Base-by-base conservation (phyloP, 495 filamentous ascomycete genomes). In the Cryomyces minteri region DNA sequence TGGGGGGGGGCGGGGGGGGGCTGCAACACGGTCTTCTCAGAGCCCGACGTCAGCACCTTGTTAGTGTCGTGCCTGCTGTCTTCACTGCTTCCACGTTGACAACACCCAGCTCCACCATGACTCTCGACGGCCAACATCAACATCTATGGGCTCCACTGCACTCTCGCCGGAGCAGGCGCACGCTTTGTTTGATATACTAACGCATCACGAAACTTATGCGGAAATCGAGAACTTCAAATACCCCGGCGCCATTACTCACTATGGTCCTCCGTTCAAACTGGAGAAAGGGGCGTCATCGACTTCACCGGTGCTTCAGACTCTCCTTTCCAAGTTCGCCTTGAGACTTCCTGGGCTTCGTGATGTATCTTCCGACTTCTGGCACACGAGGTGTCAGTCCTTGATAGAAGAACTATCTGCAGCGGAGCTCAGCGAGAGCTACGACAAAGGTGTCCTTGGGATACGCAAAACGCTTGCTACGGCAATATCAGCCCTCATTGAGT, bases 381-480 rank as follows among this genome's bases (percentile, higher is more conserved):
- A 63, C 36, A 56, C 58, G 7, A 63, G 64, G 32, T 55, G 77
- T n/a, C 54, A 66, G 46, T 59, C 57, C 29, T 51, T 70, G 10
- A 54, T 66, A 6, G 46, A 51, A 39, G 67, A 69, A 38, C 57
- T 81, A 12, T 68, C 60, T 4, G 64, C 72, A 11, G 73, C 69
- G 12, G 69, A 77, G 30, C 61, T 81, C 30, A 77, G 72, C 30
- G 76, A 81, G 51, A 80, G 75, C 55, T 82, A 79, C 52, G 78
- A 82, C 53, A 80, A 80, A 54, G 77, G 75, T 5, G 62, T 67
- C 5, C 51, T 82, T 32, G 76, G 78, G 9, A 69, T 70, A 48
- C 66, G 77, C 41, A 80, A 78, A 55, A 74, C 75, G 7, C 62
- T 82, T 29, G 73, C 76, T 5, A 79, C 78, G 30, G 78, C 73